phyloP scores from a whole-genome alignment of 768 basidiomycete species.

The Boletus sensibilis region DNA sequence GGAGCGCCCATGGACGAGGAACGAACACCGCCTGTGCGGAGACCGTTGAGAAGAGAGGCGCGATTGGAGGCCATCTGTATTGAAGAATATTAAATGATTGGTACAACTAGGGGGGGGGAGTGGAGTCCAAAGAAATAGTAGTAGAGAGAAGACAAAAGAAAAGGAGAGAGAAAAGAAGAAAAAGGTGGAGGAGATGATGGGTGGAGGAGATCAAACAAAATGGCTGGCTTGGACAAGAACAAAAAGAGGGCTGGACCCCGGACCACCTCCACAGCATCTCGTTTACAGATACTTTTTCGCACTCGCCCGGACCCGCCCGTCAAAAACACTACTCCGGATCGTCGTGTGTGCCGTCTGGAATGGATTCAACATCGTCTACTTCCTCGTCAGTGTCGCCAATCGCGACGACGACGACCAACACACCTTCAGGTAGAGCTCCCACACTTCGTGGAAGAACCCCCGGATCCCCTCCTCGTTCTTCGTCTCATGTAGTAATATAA shows the following conservation, averaged over 20 bases:
- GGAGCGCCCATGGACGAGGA: slow-evolving; percentile 60
- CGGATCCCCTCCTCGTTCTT: slow-evolving; percentile 98
- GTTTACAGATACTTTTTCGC: slow-evolving; percentile 79
- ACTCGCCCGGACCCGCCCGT: slow-evolving; percentile 76
- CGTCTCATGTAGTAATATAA: slow-evolving; percentile 88
- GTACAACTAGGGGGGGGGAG: slow-evolving; percentile 13
- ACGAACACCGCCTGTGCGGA: slow-evolving; percentile 88
- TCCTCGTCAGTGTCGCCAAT: neutral
- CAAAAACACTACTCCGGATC: slow-evolving; percentile 81
- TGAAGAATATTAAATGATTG: slow-evolving; percentile 21
- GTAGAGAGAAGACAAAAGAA: slow-evolving; percentile 10
- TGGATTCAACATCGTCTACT: slow-evolving; percentile 86
- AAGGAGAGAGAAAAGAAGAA: slow-evolving; percentile 16
- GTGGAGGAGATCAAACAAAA: slow-evolving; percentile 10
- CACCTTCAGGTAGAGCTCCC: slow-evolving; percentile 98
- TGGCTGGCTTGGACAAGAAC: slow-evolving; percentile 14
- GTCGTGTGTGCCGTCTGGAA: slow-evolving; percentile 89
- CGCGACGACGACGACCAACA: slow-evolving; percentile 10
- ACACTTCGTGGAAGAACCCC: slow-evolving; percentile 89
- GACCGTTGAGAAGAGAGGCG: slow-evolving; percentile 83
- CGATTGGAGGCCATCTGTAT: slow-evolving; percentile 52
- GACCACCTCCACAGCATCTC: slow-evolving; percentile 13
- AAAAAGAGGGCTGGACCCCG: slow-evolving; percentile 20
- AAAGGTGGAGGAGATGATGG: neutral
- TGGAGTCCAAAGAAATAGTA: slow-evolving; percentile 6